phyloP scores from a whole-genome alignment of 176 grass and related monocot species.

The Saccharum spontaneum region DNA sequence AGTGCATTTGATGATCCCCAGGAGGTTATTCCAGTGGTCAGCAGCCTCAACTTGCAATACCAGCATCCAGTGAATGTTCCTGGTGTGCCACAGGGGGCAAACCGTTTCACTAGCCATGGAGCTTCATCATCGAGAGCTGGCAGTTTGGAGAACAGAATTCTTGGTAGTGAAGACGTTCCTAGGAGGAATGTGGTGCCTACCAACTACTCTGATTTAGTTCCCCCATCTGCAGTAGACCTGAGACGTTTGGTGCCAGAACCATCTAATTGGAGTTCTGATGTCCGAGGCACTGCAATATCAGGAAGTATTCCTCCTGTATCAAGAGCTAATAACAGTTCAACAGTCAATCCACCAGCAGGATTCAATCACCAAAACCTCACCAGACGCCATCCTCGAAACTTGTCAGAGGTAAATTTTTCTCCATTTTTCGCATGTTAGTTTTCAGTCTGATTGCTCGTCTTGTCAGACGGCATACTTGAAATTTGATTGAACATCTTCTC shows the following conservation, averaged over 20 bases:
- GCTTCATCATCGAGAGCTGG: conserved; percentile 48
- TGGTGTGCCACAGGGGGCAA: conserved; percentile 44
- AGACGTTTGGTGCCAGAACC: conserved; percentile 49
- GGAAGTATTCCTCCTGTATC: conserved; percentile 47
- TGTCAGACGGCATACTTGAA: background rate
- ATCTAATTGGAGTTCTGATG: conserved; percentile 47
- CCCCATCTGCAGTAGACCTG: conserved; percentile 36
- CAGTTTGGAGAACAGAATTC: conserved; percentile 41
- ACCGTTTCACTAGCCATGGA: conserved; percentile 48
- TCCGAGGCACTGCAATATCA: conserved; percentile 35
- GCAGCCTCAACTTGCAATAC: conserved; percentile 45
- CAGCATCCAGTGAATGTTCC: conserved; percentile 45
- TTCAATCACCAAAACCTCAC: conserved; percentile 42
- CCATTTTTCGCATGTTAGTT: background rate
- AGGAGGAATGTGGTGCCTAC: conserved; percentile 36
- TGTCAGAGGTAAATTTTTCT: conserved; percentile 35
- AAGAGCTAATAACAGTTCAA: conserved; percentile 39
- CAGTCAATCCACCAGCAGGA: conserved; percentile 42
- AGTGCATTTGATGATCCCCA: conserved; percentile 52
- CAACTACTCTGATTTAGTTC: conserved; percentile 41
- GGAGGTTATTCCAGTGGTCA: conserved; percentile 42
- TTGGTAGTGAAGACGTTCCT: conserved; percentile 38
- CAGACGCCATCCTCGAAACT: conserved; percentile 46
- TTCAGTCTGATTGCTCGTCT: background rate
- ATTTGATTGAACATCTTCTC: background rate